Conservation (phyloP, 345 rosid species). For the Brassica napus region DNA sequence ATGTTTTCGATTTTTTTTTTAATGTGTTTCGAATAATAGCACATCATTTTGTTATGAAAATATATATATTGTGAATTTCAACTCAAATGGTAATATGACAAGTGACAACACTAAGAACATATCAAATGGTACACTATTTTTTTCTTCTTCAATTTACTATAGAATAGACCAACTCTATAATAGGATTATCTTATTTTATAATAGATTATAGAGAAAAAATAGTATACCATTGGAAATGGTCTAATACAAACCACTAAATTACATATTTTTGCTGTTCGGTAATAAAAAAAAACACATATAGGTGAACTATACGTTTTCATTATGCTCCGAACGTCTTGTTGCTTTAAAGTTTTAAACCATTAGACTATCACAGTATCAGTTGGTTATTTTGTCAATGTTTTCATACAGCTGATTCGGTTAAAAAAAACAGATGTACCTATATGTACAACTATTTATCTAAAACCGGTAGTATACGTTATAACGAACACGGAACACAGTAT, state of each 20-base stretch:
- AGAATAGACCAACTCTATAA: too few relatives aligned
- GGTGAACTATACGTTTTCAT: background rate
- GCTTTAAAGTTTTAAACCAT: background rate
- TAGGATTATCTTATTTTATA: too few relatives aligned
- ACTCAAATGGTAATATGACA: background rate
- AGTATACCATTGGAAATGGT: too few relatives aligned
- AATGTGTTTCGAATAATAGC: background rate
- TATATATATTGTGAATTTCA: background rate
- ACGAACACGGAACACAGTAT: background rate
- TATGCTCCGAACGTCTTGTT: background rate
- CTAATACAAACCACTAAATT: background rate
- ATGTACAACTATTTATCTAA: background rate
- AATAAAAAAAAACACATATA: background rate
- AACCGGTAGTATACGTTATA: background rate
- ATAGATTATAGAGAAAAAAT: too few relatives aligned
- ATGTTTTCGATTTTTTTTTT: background rate
- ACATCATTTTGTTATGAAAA: background rate
- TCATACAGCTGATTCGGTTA: background rate
- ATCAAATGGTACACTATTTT: too few relatives aligned
- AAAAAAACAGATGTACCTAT: background rate
- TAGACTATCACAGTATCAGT: background rate
- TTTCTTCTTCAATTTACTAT: too few relatives aligned
- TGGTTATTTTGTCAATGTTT: background rate
- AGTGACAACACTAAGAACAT: too few relatives aligned
- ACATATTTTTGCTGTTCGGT: background rate